These are phyloP conservation scores for Vigna unguiculata DNA, from an alignment of 306 rosid genomes.

Conservation along the genomic window DNA sequence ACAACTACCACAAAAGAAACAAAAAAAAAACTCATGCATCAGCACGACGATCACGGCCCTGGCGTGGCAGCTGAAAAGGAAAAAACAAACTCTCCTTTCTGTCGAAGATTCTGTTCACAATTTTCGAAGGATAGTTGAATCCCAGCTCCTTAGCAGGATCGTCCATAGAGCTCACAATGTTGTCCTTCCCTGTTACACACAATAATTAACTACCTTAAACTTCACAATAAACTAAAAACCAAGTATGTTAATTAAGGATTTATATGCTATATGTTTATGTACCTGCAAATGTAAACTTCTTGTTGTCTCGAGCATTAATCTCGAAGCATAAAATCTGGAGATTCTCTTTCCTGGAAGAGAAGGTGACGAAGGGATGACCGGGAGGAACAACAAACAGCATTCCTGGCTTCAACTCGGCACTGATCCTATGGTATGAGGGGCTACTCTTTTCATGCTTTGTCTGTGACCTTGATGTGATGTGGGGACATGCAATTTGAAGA, in stretches of 20 bases:
- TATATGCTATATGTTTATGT: background rate
- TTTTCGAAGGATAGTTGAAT: slow-evolving; percentile 52
- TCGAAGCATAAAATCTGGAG: slow-evolving; percentile 63
- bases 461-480: slow-evolving; percentile 39
- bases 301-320: slow-evolving; percentile 60
- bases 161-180: slow-evolving; percentile 62
- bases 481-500: slow-evolving; percentile 73
- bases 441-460: slow-evolving; percentile 28
- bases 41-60: slow-evolving; percentile 42
- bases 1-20: no score
- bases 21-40: slow-evolving; percentile 21
- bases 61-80: slow-evolving; percentile 31
- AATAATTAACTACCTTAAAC: background rate
- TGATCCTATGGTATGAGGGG: slow-evolving; percentile 42
- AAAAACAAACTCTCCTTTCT: slow-evolving; percentile 56
- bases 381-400: slow-evolving; percentile 63
- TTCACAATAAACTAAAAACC: background rate
- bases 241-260: background rate
- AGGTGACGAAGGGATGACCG: slow-evolving; percentile 60
- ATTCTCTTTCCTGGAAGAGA: slow-evolving; percentile 49
- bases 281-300: slow-evolving; percentile 56
- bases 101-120: slow-evolving; percentile 56
- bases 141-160: slow-evolving; percentile 59
- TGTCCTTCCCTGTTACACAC: slow-evolving; percentile 53
- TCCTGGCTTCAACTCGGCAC: slow-evolving; percentile 45